phyloP scores from a whole-genome alignment of 768 basidiomycete species.

The Agaricus sinodeliciosus region DNA sequence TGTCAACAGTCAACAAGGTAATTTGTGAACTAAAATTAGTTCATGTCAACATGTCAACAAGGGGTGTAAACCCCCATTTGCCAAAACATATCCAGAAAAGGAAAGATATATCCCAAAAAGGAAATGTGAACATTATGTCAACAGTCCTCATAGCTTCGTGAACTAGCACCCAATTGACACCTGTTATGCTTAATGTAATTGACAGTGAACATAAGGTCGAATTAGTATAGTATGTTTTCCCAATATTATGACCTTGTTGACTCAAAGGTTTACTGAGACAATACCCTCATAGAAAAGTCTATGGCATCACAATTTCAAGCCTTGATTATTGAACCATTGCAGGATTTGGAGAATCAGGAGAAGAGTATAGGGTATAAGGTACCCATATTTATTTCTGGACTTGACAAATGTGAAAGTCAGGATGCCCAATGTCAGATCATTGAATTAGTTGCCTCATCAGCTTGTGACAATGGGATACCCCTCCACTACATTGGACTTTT shows the following conservation, averaged over 20 bases:
- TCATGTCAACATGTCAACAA: too few relatives aligned
- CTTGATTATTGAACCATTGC: neutral
- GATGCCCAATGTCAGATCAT: constrained; percentile 1
- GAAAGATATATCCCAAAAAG: too few relatives aligned
- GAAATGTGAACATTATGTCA: too few relatives aligned
- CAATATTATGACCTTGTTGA: neutral
- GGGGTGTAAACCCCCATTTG: too few relatives aligned
- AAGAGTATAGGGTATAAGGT: neutral
- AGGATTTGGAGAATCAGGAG: neutral
- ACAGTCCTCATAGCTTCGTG: too few relatives aligned
- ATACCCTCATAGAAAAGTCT: neutral
- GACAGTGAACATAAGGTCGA: too few relatives aligned
- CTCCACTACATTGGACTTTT: constrained; percentile 1
- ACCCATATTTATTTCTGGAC: neutral
- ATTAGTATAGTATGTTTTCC: too few relatives aligned
- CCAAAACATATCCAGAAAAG: too few relatives aligned
- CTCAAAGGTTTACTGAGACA: neutral
- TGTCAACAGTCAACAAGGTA: too few relatives aligned
- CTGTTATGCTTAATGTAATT: too few relatives aligned
- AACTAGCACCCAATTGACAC: too few relatives aligned
- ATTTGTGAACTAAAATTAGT: too few relatives aligned
- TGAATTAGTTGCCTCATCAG: neutral
- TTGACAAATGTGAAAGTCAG: neutral
- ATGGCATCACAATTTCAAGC: neutral
- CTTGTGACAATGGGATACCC: neutral